A percentile compares a stretch with the other conserved stretches of the same genome.
phyloP scores from a whole-genome alignment of 1,284 basidiomycete genomes.

The Moesziomyces sp. region DNA sequence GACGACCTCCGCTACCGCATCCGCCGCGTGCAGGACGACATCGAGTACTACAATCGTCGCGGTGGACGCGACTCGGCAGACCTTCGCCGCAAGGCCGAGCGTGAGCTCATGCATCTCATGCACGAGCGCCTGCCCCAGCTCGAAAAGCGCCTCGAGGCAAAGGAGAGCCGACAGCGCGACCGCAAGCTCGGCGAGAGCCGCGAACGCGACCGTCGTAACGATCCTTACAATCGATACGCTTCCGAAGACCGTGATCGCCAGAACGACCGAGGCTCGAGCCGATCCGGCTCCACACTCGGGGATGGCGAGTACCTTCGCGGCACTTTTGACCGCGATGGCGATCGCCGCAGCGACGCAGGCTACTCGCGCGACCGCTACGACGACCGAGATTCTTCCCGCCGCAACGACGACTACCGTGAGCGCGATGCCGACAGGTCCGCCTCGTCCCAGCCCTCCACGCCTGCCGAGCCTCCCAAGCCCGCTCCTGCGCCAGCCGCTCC shows the following conservation, averaged over 20 bases:
- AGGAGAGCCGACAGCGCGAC: conserved; percentile 82
- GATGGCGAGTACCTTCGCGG: conserved; percentile 58
- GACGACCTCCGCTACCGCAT: conserved; percentile 87
- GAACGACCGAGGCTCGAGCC: conserved; percentile 22
- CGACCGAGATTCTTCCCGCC: conserved; percentile 54
- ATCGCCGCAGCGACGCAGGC: conserved; percentile 46
- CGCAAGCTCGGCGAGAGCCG: conserved; percentile 69
- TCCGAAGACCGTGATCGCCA: conserved; percentile 42
- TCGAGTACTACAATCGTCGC: conserved; percentile 84
- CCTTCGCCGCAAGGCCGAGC: conserved; percentile 85
- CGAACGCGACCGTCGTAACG: conserved; percentile 85
- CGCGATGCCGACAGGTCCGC: conserved; percentile 69
- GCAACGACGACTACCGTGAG: conserved; percentile 45
- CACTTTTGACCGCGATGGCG: conserved; percentile 59
- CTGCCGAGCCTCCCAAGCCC: conserved; percentile 54
- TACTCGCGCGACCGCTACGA: conserved; percentile 69
- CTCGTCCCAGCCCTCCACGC: conserved; percentile 65
- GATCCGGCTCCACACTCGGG: conserved; percentile 25
- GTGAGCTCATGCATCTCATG: conserved; percentile 86
- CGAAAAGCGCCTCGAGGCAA: conserved; percentile 83
- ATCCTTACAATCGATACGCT: conserved; percentile 69
- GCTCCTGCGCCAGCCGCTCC: conserved; percentile 69
- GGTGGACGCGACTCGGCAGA: conserved; percentile 80
- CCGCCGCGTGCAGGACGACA: conserved; percentile 87
- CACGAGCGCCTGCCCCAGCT: conserved; percentile 92